These are phyloP conservation scores for Debaryomyces robertsiae DNA, from an alignment of 1,139 yeast species.

Conservation along the genomic window DNA sequence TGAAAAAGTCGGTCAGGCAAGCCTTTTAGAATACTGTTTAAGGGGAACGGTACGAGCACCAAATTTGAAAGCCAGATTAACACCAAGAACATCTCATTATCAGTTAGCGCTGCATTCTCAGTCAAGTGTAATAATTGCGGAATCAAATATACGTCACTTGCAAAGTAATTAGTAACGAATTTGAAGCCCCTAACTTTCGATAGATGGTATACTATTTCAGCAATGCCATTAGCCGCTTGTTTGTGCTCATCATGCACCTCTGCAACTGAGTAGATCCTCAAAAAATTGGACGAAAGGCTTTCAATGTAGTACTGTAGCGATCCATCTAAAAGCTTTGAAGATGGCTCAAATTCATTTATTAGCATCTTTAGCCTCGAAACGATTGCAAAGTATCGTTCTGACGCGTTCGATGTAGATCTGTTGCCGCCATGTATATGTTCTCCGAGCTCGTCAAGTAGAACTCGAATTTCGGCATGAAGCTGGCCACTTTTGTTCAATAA, in stretches of 20 bases:
- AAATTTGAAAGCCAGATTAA: conserved; percentile 77
- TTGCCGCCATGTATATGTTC: not conserved
- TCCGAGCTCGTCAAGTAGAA: conserved; percentile 1
- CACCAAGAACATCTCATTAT: conserved; percentile 58
- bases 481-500: conserved; percentile 22
- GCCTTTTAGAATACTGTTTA: conserved; percentile 41
- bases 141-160: conserved; percentile 59
- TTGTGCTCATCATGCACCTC: not conserved
- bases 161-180: conserved; percentile 56
- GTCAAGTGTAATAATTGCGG: conserved; percentile 34
- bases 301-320: conserved; percentile 36
- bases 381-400: conserved; percentile 5
- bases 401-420: not conserved
- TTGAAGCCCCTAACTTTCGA: conserved; percentile 70
- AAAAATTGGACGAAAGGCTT: conserved; percentile 30
- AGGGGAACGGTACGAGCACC: conserved; percentile 69
- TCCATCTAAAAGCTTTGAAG: conserved; percentile 54
- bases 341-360: conserved; percentile 54
- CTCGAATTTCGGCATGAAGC: conserved; percentile 19
- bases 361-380: conserved; percentile 10
- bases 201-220: conserved; percentile 54
- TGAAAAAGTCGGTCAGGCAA: conserved; percentile 38
- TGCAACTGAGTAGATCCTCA: conserved; percentile 12
- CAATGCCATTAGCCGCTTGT: conserved; percentile 15
- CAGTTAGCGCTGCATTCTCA: conserved; percentile 30